phyloP scores from a whole-genome alignment of 768 basidiomycete species.

The Agaricus sinodeliciosus region DNA sequence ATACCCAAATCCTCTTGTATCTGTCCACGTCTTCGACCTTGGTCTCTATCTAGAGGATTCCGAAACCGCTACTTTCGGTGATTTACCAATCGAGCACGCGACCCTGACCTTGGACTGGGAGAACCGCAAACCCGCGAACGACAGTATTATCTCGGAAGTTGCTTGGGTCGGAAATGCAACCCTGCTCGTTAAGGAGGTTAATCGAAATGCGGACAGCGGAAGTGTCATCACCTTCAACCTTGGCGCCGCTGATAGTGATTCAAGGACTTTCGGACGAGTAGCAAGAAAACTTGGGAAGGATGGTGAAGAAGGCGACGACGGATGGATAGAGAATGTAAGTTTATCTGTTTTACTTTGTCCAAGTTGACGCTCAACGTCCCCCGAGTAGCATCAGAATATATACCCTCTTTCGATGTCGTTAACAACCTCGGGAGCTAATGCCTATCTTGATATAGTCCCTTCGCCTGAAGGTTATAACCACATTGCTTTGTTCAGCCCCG shows the following conservation, averaged over 20 bases:
- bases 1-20: slow-evolving; percentile 82
- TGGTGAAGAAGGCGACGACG: slow-evolving; percentile 85
- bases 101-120: slow-evolving; percentile 65
- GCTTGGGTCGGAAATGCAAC: slow-evolving; percentile 77
- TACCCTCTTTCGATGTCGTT: slow-evolving; percentile 44
- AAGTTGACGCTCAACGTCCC: background rate
- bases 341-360: background rate
- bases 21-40: slow-evolving; percentile 79
- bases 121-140: slow-evolving; percentile 42
- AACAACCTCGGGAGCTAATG: slow-evolving; percentile 37
- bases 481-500: slow-evolving; percentile 85
- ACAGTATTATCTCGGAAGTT: slow-evolving; percentile 77
- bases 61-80: slow-evolving; percentile 8
- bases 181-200: slow-evolving; percentile 82
- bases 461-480: slow-evolving; percentile 81
- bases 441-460: slow-evolving; percentile 90
- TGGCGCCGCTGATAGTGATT: slow-evolving; percentile 17
- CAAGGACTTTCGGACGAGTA: slow-evolving; percentile 39
- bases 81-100: slow-evolving; percentile 29
- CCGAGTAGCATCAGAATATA: slow-evolving; percentile 53
- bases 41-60: slow-evolving; percentile 37
- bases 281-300: slow-evolving; percentile 74
- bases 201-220: slow-evolving; percentile 75
- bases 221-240: slow-evolving; percentile 74
- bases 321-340: slow-evolving; percentile 89